Conservation (phyloP, 164 flowering plant species). For the Liquidambar formosana region DNA sequence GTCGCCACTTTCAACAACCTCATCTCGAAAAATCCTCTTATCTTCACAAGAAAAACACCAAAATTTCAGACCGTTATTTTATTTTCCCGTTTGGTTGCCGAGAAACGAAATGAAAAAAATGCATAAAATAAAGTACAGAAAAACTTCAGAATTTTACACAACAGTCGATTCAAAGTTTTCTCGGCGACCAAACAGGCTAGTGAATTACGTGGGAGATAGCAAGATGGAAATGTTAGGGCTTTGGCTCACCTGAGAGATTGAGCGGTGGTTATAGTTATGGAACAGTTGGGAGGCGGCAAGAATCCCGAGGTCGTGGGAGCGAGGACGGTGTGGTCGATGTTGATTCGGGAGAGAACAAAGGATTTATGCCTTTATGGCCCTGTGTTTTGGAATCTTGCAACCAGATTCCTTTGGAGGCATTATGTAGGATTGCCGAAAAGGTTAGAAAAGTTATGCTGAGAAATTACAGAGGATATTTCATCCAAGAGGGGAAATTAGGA, state of each 20-base stretch:
- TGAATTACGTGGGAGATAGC: no score
- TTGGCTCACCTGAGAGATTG: background rate
- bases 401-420: no score
- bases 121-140: background rate
- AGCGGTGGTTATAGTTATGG: background rate
- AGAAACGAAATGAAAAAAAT: background rate
- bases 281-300: background rate
- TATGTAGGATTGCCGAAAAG: no score
- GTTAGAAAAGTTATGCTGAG: no score
- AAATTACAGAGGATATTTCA: no score
- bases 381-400: background rate
- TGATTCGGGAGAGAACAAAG: background rate
- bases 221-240: background rate
- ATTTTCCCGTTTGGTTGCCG: background rate
- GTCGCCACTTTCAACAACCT: conserved; percentile 94
- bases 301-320: background rate
- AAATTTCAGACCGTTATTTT: background rate
- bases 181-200: background rate
- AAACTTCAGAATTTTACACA: background rate
- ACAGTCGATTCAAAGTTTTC: no score
- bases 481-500: no score
- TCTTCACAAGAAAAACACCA: background rate
- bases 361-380: background rate
- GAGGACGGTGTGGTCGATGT: no score
- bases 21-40: conserved; percentile 39